Percentiles rank a stretch among this genome's conserved stretches.
Conservation (phyloP, 2,329 filamentous ascomycete species). For the Penicillium thymicola region DNA sequence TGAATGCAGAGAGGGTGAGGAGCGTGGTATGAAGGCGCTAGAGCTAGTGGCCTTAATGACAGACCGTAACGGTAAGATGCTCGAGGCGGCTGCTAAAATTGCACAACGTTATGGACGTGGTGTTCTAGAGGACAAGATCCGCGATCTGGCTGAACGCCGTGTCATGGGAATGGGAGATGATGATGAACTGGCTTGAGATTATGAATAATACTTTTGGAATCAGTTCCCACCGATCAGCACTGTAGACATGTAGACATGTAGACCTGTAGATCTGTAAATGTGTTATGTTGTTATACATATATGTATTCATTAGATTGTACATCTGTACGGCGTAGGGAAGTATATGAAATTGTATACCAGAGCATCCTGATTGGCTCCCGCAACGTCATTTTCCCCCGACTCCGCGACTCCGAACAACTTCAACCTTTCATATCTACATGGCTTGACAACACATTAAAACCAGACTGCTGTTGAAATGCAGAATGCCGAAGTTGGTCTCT, state of each 20-base stretch:
- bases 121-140: constrained; percentile 85
- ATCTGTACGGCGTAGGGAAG: too few relatives aligned
- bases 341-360: neutral
- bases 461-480: constrained; percentile 11
- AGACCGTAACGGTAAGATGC: constrained; percentile 80
- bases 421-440: constrained; percentile 9
- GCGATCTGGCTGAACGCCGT: constrained; percentile 72
- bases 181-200: constrained; percentile 38
- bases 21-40: constrained; percentile 88
- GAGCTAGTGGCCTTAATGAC: constrained; percentile 85
- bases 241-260: neutral
- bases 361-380: constrained; percentile 16
- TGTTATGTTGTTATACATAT: too few relatives aligned
- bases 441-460: constrained; percentile 10
- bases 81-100: constrained; percentile 86
- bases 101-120: constrained; percentile 78
- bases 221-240: too few relatives aligned
- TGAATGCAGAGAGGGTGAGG: constrained; percentile 90
- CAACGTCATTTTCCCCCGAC: constrained; percentile 4
- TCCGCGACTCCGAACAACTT: neutral
- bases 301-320: too few relatives aligned
- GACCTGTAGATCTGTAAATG: too few relatives aligned
- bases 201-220: neutral
- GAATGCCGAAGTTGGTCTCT: constrained; percentile 30
- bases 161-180: constrained; percentile 60